Evolutionary conservation across 1,284 basidiomycete genomes (phyloP).

Genomic region (Somion occarium): DNA sequence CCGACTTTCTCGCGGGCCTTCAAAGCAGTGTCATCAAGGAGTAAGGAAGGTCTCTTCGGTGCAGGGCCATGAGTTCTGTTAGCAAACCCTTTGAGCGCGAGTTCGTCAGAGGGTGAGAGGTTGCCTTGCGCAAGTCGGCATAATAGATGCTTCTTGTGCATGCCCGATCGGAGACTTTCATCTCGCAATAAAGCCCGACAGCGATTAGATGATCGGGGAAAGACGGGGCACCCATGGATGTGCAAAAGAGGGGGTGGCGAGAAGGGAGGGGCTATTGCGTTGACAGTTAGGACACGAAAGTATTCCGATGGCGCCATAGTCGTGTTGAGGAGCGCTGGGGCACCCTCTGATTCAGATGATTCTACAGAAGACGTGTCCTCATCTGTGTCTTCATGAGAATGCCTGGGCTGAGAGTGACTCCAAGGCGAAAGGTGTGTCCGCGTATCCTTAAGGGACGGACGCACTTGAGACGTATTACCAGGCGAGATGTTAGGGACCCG

Average conservation of each 20-base stretch:
- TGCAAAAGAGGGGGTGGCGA: slow-evolving; percentile 51
- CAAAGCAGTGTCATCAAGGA: slow-evolving; percentile 45
- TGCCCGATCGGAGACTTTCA: slow-evolving; percentile 38
- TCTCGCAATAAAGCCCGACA: slow-evolving; percentile 32
- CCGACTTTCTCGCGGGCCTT: slow-evolving; percentile 35
- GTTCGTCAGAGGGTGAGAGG: slow-evolving; percentile 40
- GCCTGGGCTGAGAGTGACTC: slow-evolving; percentile 8
- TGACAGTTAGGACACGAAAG: slow-evolving; percentile 28
- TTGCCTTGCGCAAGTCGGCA: slow-evolving; percentile 36
- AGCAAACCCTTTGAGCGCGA: slow-evolving; percentile 45
- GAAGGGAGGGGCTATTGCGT: slow-evolving; percentile 23
- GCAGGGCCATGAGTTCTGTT: slow-evolving; percentile 30
- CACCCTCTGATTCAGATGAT: slow-evolving; percentile 15
- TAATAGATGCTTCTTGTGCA: slow-evolving; percentile 50
- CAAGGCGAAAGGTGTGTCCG: slow-evolving; percentile 6
- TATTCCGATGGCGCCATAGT: slow-evolving; percentile 23
- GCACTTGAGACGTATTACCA: slow-evolving; percentile 30
- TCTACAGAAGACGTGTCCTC: slow-evolving; percentile 20
- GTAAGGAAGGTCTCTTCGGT: slow-evolving; percentile 21
- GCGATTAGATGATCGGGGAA: slow-evolving; percentile 60
- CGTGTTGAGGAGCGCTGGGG: slow-evolving; percentile 12
- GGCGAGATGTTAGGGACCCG: slow-evolving; percentile 33
- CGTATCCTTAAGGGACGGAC: neutral
- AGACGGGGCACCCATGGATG: slow-evolving; percentile 38
- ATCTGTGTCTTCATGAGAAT: slow-evolving; percentile 14